Percentiles rank a stretch among this genome's conserved stretches.
Evolutionary conservation across 371 early-diverging fungal species (phyloP).

Genomic region (Zychaea mexicana): DNA sequence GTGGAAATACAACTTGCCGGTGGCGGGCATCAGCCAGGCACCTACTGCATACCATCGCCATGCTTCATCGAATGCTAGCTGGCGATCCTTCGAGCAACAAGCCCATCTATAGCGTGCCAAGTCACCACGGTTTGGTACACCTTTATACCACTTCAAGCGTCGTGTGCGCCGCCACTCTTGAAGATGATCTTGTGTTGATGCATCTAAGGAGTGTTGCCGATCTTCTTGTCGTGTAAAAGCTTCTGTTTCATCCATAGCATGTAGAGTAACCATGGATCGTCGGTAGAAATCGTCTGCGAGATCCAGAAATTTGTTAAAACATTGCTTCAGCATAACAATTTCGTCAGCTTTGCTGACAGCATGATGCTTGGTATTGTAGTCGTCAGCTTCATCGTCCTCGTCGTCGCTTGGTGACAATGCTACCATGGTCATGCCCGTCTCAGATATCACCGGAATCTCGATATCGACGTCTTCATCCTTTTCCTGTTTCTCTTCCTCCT

Average conservation of each 20-base stretch:
- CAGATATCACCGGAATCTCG: slow-evolving; percentile 11
- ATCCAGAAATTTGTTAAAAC: slow-evolving; percentile 34
- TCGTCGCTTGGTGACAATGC: slow-evolving; percentile 8
- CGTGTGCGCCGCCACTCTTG: slow-evolving; percentile 38
- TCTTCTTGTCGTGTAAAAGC: not conserved
- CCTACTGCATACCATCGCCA: slow-evolving; percentile 59
- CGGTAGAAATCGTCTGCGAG: slow-evolving; percentile 51
- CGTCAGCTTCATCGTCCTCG: slow-evolving; percentile 5
- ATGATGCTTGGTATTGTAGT: slow-evolving; percentile 7
- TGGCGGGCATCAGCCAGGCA: slow-evolving; percentile 60
- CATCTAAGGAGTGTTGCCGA: not conserved
- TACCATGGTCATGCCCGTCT: slow-evolving; percentile 17
- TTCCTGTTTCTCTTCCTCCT: slow-evolving; percentile 14
- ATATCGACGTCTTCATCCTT: slow-evolving; percentile 16
- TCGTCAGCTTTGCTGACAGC: slow-evolving; percentile 14
- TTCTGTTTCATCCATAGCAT: slow-evolving; percentile 24
- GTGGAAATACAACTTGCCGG: slow-evolving; percentile 52
- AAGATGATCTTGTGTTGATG: slow-evolving; percentile 20
- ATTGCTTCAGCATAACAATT: slow-evolving; percentile 5
- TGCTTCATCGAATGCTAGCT: slow-evolving; percentile 42
- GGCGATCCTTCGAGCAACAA: slow-evolving; percentile 19
- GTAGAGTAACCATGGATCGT: slow-evolving; percentile 34
- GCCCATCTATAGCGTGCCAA: slow-evolving; percentile 64
- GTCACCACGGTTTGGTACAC: slow-evolving; percentile 58
- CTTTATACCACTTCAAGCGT: slow-evolving; percentile 55